Base-by-base conservation (phyloP, 2,329 filamentous ascomycete genomes). In the Pseudopithomyces chartarum region DNA sequence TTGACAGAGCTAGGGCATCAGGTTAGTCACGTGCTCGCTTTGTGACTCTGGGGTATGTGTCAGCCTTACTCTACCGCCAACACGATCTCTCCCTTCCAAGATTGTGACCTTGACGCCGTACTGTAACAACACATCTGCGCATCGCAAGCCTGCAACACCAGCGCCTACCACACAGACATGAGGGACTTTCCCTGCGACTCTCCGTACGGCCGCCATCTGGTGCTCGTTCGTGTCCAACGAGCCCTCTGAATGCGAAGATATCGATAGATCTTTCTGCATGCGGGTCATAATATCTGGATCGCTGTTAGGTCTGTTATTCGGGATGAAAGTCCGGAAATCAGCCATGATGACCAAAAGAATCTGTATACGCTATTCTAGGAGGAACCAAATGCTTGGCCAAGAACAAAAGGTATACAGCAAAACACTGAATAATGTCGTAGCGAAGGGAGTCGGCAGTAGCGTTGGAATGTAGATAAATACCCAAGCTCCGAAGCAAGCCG, bases 131-230 rank as follows among this genome's bases (percentile, higher is more conserved):
- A 91, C 73, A 61, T 90, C 87, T 51, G 89, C 88, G 68, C 87
- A 90, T 60, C 88, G 82, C n/a, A 92, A 78, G 0, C 89, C 89
- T 6, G 89, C 82, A 23, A 91, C 79, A 5, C 89, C 89, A 38
- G 87, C 89, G 17, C 89, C 90, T 38, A 92, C 76, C n/a, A 92
- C 78, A 32, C 84, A 86, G 39, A 91, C 76, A 59, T 86, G 85
- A 7, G 84, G 83, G 43, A 67, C 73, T 52, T 73, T 76, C 23
- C 70, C 73, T 22, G 67, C 63, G 17, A 62, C 59, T 58, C 72
- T 67, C 11, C 69, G 65, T 22, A 76, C 61, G 66, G 75, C 74
- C 7, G 56, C 53, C 3, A 46, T 45, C 11, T 65, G 57, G 45
- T 39, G 20, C 23, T 55, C 59, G 60, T 64, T 64, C 13, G 55